Evolutionary conservation across 179 eudicot genomes (phyloP), one percentile per base, ranked within the genome.

Genomic region (Spergularia azorica): DNA sequence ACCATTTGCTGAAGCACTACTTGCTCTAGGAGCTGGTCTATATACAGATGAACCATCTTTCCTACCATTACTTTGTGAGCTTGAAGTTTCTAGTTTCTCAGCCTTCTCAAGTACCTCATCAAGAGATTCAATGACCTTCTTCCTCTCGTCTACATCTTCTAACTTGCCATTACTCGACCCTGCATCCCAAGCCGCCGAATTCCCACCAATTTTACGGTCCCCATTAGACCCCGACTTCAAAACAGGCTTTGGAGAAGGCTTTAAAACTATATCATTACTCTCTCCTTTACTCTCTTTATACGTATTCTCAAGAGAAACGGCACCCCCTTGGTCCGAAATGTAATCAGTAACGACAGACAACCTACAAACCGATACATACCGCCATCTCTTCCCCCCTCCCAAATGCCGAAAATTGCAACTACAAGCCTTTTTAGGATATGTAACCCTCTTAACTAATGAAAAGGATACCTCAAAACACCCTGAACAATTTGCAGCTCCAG

Each of bases 51-150:
- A 69, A 59, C 80, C 82, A 41, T 71, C 85, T 67, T 79, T 86
- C 80, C 80, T 84, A 80, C 80, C 80, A 62, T 77, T 77, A 58
- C 59, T 46, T 76, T 78, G 83, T 21, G 75, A 57, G 60, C 74
- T 80, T 26, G 73, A 67, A 50, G 83, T 86, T 81, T 95, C 99
- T 79, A 95, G 82, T 71, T 84, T 89, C 88, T 93, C 97, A 9
- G 85, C 95, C 89, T 88, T 95, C 85, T 93, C 97, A 73, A 95
- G 83, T 26, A 86, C 97, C 85, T 90, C 97, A 46, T 89, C 94
- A 51, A 93, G 81, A 5, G 99, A 90, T 65, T 93, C 99, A 81
- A 93, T 89, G 67, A 89, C 95, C 85, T 90, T 89, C 81, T 80
- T 90, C 79, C 87, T 88, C 79, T 90, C 97, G 52, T 77, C 90